phyloP scores from a whole-genome alignment of 129 eudicot species.

The Rutidosis leptorrhynchoides region DNA sequence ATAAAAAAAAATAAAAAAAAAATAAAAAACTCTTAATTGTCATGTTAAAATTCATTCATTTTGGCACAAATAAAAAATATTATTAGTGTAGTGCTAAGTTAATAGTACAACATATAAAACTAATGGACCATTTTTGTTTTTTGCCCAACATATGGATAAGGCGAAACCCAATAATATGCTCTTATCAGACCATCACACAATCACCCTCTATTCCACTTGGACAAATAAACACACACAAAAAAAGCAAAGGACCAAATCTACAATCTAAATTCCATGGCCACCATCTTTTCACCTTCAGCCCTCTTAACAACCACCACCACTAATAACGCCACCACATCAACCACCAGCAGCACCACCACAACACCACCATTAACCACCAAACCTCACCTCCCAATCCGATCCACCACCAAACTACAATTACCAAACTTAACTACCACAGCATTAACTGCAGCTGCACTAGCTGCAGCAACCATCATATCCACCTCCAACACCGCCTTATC shows the following conservation, averaged over 20 bases:
- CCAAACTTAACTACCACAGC: constrained; percentile 48
- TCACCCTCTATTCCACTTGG: constrained; percentile 21
- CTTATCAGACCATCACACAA: not conserved
- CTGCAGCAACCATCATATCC: constrained; percentile 44
- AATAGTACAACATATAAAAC: constrained; percentile 7
- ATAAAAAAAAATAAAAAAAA: no score
- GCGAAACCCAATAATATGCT: constrained; percentile 19
- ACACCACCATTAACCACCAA: constrained; percentile 36
- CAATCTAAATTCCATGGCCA: constrained; percentile 60
- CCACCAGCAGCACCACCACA: constrained; percentile 37
- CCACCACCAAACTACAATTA: constrained; percentile 38
- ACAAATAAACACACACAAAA: constrained; percentile 31
- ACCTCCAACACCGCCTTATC: constrained; percentile 37
- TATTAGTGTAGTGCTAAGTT: not conserved
- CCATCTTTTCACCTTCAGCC: constrained; percentile 81
- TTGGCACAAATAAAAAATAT: not conserved
- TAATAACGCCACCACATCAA: constrained; percentile 39
- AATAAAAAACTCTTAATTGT: no score
- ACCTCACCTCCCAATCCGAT: constrained; percentile 44
- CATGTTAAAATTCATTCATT: no score
- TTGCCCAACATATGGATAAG: constrained; percentile 29
- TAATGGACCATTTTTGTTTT: constrained; percentile 26
- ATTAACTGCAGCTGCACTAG: constrained; percentile 32
- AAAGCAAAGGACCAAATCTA: constrained; percentile 32
- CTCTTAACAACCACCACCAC: constrained; percentile 56